Evolutionary conservation across 2,329 filamentous ascomycete species (phyloP).

Genomic region (Colletotrichum spaethianum): DNA sequence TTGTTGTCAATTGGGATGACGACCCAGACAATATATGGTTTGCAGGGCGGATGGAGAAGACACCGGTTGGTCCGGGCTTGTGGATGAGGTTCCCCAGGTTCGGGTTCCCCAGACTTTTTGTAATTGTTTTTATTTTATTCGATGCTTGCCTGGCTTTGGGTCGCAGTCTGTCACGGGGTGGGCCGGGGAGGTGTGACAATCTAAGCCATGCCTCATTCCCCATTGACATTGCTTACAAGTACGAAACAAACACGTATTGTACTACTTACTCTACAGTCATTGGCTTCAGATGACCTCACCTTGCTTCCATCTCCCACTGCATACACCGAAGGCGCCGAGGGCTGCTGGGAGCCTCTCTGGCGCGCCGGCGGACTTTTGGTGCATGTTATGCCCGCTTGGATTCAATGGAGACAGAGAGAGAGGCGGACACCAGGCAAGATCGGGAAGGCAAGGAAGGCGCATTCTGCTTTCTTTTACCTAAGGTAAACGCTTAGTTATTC

Average conservation of each 20-base stretch:
- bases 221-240: background rate
- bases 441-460: constrained; percentile 18
- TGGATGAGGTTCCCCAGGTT: background rate
- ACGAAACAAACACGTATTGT: background rate
- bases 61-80: constrained; percentile 20
- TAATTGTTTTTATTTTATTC: background rate
- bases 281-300: constrained; percentile 20
- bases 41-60: background rate
- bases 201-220: background rate
- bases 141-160: background rate
- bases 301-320: background rate
- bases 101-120: constrained; percentile 2
- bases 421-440: constrained; percentile 20
- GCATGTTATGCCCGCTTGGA: background rate
- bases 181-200: background rate
- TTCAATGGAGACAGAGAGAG: constrained; percentile 1
- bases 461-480: constrained; percentile 14
- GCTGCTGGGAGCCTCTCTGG: constrained; percentile 12
- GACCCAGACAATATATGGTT: background rate
- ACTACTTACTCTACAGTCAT: background rate
- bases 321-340: constrained; percentile 21
- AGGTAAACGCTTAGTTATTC: constrained; percentile 14
- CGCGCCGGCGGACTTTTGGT: constrained; percentile 4
- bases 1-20: background rate
- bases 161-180: background rate